A percentile compares a stretch with the other conserved stretches of the same genome.
These are phyloP conservation scores for Fraxinus xanthoxyloides DNA, from an alignment of 305 asterid species.

Conservation along the genomic window DNA sequence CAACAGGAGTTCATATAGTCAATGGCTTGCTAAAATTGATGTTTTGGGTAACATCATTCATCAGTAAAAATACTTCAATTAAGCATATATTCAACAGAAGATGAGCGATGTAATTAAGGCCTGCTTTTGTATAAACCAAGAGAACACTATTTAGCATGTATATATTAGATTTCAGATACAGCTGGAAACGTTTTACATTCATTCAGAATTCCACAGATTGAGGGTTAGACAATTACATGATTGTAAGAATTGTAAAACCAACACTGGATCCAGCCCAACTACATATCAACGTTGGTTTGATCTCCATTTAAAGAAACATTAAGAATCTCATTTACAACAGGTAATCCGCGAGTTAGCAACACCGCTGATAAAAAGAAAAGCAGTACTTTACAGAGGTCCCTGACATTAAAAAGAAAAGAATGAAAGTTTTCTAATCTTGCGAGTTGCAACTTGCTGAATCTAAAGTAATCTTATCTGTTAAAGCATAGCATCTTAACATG, in stretches of 20 bases:
- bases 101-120: neutral
- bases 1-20: too few relatives aligned
- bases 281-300: neutral
- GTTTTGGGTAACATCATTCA: neutral
- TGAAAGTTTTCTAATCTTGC: neutral
- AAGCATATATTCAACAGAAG: neutral
- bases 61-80: neutral
- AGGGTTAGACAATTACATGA: neutral
- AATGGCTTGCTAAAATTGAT: neutral
- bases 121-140: neutral
- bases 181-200: neutral
- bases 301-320: neutral
- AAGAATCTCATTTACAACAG: neutral
- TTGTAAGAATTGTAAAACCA: neutral
- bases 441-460: neutral
- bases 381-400: too few relatives aligned
- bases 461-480: neutral
- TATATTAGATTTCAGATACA: neutral
- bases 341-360: neutral
- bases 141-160: neutral
- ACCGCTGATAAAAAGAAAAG: neutral
- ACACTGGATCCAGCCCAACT: neutral
- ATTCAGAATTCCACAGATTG: neutral
- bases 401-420: neutral
- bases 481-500: constrained; percentile 2